Evolutionary conservation across 2,329 filamentous ascomycete species (phyloP), one percentile per base, ranked within the genome.

Genomic region (Nemania sp.): DNA sequence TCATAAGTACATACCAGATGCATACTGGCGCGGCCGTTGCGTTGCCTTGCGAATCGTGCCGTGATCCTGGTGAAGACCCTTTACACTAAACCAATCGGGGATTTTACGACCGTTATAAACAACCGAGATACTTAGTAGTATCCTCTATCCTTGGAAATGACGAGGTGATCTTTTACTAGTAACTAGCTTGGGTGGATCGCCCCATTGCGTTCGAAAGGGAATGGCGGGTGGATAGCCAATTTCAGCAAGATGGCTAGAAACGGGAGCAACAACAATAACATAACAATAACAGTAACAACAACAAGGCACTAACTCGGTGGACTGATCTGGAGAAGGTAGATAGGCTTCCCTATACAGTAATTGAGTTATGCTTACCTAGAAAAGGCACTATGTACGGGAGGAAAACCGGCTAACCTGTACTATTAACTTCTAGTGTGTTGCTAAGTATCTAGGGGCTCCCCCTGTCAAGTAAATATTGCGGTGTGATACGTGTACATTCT

Each of bases 11-110:
- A n/a, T n/a, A 15, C 18, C 32, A 22, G 29, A 56, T 38, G 53
- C 32, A 35, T 35, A 35, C 10, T 41, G 26, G 18, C 18, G n/a
- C 18, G 26, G 24, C n/a, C 18, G 7, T 35, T 6, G 27, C 20
- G 26, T 38, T 60, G 15, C 41, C n/a, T 32, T 24, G 18, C 54
- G 24, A 57, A 43, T 56, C 32, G 24, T 26, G 54, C 54, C 63
- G 53, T 35, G 20, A 57, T 51, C 53, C 47, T 47, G 49, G 35
- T 22, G 57, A 58, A 58, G 26, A 47, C 59, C 29, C 62, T n/a
- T n/a, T 35, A 35, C 32, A 35, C 32, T 59, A 64, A 63, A 27
- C 67, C 67, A 69, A 69, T 69, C 64, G 67, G 67, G 64, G 51
- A 60, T 64, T 69, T 69, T 64, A 62, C 29, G 60, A 61, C 58